Conservation (phyloP, 768 basidiomycete genomes). For the Tricholoma sp. region DNA sequence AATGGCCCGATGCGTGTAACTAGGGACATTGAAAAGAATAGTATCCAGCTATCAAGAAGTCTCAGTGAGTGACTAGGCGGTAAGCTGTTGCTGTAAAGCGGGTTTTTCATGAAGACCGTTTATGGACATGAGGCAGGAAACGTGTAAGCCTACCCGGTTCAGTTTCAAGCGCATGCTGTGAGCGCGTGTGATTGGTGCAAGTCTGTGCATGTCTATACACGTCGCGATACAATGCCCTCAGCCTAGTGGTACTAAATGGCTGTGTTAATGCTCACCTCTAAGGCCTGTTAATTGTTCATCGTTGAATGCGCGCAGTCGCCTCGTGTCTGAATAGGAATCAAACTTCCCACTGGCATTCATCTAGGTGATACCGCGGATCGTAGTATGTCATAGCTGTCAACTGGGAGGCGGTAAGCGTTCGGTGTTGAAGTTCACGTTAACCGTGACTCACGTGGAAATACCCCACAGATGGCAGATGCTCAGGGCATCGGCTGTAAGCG, state of each 20-base stretch:
- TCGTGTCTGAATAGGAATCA: not conserved
- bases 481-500: not conserved
- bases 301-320: not conserved
- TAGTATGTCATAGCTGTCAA: not conserved
- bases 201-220: constrained; percentile 10
- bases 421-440: too few species aligned
- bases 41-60: constrained; percentile 7
- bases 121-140: constrained; percentile 28
- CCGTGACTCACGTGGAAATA: not conserved
- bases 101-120: not conserved
- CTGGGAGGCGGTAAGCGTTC: too few species aligned
- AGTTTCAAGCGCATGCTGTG: constrained; percentile 6
- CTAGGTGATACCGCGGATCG: too few species aligned
- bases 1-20: constrained; percentile 9
- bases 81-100: not conserved
- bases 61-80: constrained; percentile 1
- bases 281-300: not conserved
- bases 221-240: not conserved
- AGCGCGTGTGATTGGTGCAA: constrained; percentile 18
- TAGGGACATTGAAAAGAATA: constrained; percentile 13
- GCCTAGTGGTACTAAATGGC: not conserved
- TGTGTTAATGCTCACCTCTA: not conserved
- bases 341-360: not conserved
- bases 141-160: constrained; percentile 22
- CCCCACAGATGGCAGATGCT: not conserved